Evolutionary conservation across 306 rosid genomes (phyloP).

Genomic region (Fragaria nilgerrensis): DNA sequence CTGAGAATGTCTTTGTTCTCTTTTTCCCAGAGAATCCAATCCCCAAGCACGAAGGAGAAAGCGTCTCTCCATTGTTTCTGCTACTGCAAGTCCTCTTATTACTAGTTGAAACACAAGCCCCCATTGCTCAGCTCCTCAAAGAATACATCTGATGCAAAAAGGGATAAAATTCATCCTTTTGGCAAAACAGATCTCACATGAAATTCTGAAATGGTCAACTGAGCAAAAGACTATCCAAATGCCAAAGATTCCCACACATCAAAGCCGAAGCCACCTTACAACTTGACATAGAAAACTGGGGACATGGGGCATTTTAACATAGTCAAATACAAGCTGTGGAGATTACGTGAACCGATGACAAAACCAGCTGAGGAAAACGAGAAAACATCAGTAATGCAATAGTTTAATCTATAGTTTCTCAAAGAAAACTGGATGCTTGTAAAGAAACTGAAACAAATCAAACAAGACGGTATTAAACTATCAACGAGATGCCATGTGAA

Average conservation of each 20-base stretch:
- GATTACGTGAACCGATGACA: slow-evolving; percentile 17
- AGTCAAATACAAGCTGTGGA: slow-evolving; percentile 45
- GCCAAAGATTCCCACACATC: slow-evolving; percentile 39
- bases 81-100: slow-evolving; percentile 73
- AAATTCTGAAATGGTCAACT: slow-evolving; percentile 46
- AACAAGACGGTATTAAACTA: slow-evolving; percentile 17
- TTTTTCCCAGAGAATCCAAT: slow-evolving; percentile 40
- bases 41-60: slow-evolving; percentile 52
- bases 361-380: slow-evolving; percentile 58
- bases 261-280: slow-evolving; percentile 41
- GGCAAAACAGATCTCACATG: slow-evolving; percentile 50
- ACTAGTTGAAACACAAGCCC: slow-evolving; percentile 85
- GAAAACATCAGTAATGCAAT: slow-evolving; percentile 35
- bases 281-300: slow-evolving; percentile 34
- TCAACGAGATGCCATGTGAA: slow-evolving; percentile 42
- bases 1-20: slow-evolving; percentile 74
- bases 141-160: slow-evolving; percentile 40
- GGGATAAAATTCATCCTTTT: slow-evolving; percentile 34
- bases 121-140: slow-evolving; percentile 69
- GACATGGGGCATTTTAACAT: slow-evolving; percentile 22
- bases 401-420: slow-evolving; percentile 34
- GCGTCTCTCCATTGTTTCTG: slow-evolving; percentile 67
- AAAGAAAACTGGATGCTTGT: slow-evolving; percentile 29
- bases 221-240: slow-evolving; percentile 31
- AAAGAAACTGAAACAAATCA: slow-evolving; percentile 10